Conservation (phyloP, 768 basidiomycete genomes). For the Imleria badia region DNA sequence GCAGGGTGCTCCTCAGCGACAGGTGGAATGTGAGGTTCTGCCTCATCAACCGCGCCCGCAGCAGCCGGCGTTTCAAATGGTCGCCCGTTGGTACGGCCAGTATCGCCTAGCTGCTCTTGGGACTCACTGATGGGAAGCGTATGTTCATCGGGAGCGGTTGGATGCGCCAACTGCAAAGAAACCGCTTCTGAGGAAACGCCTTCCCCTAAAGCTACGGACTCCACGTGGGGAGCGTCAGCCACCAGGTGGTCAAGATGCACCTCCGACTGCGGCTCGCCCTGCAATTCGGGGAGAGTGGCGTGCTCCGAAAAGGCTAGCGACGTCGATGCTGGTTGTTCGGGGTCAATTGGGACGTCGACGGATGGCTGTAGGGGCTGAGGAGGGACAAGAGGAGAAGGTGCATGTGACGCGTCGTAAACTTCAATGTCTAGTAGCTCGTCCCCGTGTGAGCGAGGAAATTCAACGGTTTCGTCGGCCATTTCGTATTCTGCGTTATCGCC, state of each 20-base stretch:
- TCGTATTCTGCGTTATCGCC: conserved; percentile 51
- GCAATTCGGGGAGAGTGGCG: conserved; percentile 1
- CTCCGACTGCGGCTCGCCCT: conserved; percentile 10
- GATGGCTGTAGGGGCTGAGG: conserved; percentile 14
- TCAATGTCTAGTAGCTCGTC: conserved; percentile 40
- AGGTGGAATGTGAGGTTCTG: not conserved
- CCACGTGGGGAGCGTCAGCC: conserved; percentile 19
- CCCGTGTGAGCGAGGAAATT: conserved; percentile 20
- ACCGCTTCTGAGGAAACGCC: conserved; percentile 4
- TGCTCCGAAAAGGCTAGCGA: conserved; percentile 6
- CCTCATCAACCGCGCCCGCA: conserved; percentile 3
- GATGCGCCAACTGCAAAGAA: conserved; percentile 2
- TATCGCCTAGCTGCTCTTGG: conserved; percentile 13
- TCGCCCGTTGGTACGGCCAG: conserved; percentile 1
- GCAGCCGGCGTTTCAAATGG: conserved; percentile 4
- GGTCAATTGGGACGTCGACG: conserved; percentile 14
- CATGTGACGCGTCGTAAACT: conserved; percentile 40
- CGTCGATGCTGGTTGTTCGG: conserved; percentile 10
- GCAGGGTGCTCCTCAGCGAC: conserved; percentile 2
- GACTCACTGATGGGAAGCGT: conserved; percentile 20
- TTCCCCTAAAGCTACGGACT: conserved; percentile 9
- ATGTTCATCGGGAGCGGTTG: conserved; percentile 2
- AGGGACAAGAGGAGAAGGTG: conserved; percentile 28
- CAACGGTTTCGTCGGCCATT: conserved; percentile 35
- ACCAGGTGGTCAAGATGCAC: conserved; percentile 15